Evolutionary conservation across 2,329 filamentous ascomycete genomes (phyloP), one percentile per base, ranked within the genome.

Genomic region (Juglanconis sp.): DNA sequence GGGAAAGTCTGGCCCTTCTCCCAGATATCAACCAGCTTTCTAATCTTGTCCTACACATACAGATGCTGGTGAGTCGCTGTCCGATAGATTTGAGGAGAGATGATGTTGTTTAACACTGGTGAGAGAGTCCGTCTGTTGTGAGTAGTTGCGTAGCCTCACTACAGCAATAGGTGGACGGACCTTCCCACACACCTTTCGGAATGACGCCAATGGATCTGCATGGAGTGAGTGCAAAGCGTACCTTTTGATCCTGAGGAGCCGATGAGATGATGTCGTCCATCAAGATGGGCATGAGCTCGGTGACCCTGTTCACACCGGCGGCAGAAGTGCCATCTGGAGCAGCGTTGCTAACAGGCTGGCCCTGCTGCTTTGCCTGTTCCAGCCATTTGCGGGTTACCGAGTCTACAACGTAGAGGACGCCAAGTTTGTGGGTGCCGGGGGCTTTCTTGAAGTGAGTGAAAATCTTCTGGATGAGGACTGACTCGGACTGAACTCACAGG

Each of bases 351-450:
- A 92, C 86, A 72, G 89, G 78, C 74, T 98, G 93, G 70, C 90
- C 91, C 68, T 90, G 85, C 71, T 88, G 85, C 78, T 93, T 95
- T 71, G 95, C 94, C 78, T 92, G 90, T 76, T 98, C 94, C 81
- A 96, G 87, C 94, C 95, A 99, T 81, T 96, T 94, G 78, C 95
- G 92, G 76, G 93, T 94, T 85, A 99, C 93, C 82, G 94, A 96
- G 84, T 99, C 95, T 93, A 99, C 91, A 79, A 98, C 93, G 88
- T 99, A 99, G 79, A 99, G 88, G 73, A 97, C 93, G 79, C 95
- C 95, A 76, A 99, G 85, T 80, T 99, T 99, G 85, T 99, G 94
- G 74, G 92, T 96, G 74, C 87, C 87, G 63, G 92, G 91, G 68
- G 93, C 89, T 77, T 95, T 96, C 78, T 96, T 96, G 84, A 98